Conservation (phyloP, 2,329 filamentous ascomycete species). For the Fusarium redolens region DNA sequence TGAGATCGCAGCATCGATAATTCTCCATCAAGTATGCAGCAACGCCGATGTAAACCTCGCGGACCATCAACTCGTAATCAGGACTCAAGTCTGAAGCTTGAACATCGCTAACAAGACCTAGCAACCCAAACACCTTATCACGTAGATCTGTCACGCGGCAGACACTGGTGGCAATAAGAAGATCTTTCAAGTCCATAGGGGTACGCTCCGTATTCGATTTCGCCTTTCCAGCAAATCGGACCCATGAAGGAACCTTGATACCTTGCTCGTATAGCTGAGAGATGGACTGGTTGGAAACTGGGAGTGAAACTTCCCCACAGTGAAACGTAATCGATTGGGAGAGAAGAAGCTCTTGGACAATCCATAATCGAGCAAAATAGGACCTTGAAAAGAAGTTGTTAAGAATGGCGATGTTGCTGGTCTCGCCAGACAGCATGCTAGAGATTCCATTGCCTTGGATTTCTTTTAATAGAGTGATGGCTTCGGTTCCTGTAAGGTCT, state of each 20-base stretch:
- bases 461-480: accelerated
- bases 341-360: neutral
- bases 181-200: neutral
- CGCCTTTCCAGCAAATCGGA: neutral
- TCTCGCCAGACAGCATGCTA: accelerated
- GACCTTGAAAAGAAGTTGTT: neutral
- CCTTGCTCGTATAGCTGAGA: accelerated
- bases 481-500: neutral
- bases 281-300: accelerated
- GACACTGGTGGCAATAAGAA: neutral
- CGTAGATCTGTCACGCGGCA: neutral
- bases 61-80: neutral
- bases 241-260: neutral
- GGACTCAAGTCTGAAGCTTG: neutral
- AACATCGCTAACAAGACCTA: neutral
- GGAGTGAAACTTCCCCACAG: accelerated
- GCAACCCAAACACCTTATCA: neutral
- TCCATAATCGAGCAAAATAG: neutral
- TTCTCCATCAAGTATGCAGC: accelerated
- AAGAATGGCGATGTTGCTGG: accelerated
- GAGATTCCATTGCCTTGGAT: accelerated
- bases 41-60: neutral
- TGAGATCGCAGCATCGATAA: neutral
- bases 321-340: neutral
- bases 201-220: accelerated